Evolutionary conservation across 441 rosid genomes (phyloP).

Genomic region (Theobroma grandiflorum): DNA sequence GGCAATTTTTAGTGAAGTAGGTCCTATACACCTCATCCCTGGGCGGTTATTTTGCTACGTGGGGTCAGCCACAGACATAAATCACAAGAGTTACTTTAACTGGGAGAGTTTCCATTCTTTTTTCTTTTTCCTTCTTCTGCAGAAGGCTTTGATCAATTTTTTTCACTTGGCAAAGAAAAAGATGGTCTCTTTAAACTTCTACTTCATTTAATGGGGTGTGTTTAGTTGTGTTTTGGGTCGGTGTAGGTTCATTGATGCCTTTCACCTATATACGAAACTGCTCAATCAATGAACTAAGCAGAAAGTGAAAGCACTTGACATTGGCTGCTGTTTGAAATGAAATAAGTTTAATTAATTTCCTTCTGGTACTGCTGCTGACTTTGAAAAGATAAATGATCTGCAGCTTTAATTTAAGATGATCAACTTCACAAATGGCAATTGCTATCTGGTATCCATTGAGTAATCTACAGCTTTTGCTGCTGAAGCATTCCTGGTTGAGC

Average conservation of each 20-base stretch:
- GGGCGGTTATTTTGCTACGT: conserved; percentile 7
- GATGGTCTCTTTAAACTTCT: not conserved
- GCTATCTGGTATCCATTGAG: not conserved
- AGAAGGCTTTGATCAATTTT: not conserved
- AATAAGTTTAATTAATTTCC: not conserved
- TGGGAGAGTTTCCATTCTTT: not conserved
- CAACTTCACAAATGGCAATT: not conserved
- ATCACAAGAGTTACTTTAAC: not conserved
- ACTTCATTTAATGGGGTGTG: conserved; percentile 19
- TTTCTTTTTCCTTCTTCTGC: not conserved
- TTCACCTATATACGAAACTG: conserved; percentile 6
- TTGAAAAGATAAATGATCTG: not conserved
- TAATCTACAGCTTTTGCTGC: not conserved
- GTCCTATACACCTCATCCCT: not conserved
- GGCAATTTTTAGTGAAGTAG: conserved; percentile 6
- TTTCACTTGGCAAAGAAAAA: not conserved
- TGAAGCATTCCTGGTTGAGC: not conserved
- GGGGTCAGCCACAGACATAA: not conserved
- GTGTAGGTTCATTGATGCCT: conserved; percentile 18
- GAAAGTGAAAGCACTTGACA: not conserved
- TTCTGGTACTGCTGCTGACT: not conserved
- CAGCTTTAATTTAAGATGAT: not conserved
- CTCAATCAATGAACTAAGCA: not conserved
- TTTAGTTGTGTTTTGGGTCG: not conserved
- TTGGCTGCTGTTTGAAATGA: not conserved